phyloP scores from a whole-genome alignment of 2,329 filamentous ascomycete species.

The Claviceps sp. region DNA sequence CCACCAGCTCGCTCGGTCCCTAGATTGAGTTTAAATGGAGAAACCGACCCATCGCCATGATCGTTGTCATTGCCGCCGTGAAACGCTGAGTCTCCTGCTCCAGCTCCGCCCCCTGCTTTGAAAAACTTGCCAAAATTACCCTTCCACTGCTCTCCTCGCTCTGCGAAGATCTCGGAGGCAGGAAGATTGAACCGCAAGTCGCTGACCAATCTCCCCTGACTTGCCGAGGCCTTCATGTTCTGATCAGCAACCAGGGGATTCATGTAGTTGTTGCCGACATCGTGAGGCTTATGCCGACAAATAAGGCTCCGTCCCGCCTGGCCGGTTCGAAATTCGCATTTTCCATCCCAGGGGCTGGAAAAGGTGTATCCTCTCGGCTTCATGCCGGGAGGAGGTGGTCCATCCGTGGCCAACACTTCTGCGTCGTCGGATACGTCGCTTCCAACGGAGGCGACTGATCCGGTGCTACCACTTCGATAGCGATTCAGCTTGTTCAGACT shows the following conservation, averaged over 20 bases:
- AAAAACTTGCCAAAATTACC: slow-evolving; percentile 31
- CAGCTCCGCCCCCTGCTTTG: slow-evolving; percentile 16
- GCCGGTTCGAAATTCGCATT: slow-evolving; percentile 74
- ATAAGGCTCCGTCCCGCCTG: slow-evolving; percentile 60
- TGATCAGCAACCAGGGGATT: slow-evolving; percentile 31
- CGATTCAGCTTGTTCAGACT: slow-evolving; percentile 14
- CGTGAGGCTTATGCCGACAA: slow-evolving; percentile 58
- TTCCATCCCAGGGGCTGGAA: slow-evolving; percentile 72
- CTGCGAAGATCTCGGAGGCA: slow-evolving; percentile 34
- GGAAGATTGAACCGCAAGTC: slow-evolving; percentile 87
- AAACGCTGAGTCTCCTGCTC: slow-evolving; percentile 1
- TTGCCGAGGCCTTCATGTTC: slow-evolving; percentile 3
- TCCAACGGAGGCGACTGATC: slow-evolving; percentile 16
- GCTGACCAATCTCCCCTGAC: slow-evolving; percentile 38
- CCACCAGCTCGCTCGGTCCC: slow-evolving; percentile 78
- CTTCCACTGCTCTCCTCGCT: slow-evolving; percentile 23
- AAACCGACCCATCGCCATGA: slow-evolving; percentile 23
- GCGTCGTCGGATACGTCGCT: not conserved
- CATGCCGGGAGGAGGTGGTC: slow-evolving; percentile 13
- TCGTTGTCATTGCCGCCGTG: slow-evolving; percentile 22
- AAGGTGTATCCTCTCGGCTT: slow-evolving; percentile 62
- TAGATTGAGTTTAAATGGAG: slow-evolving; percentile 54
- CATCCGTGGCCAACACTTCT: slow-evolving; percentile 1
- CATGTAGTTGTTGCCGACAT: slow-evolving; percentile 16
- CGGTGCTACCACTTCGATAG: slow-evolving; percentile 16